A percentile compares a stretch with the other conserved stretches of the same genome.
These are phyloP conservation scores for Cercospora brassicicola DNA, from an alignment of 2,329 filamentous ascomycete genomes.

Conservation along the genomic window DNA sequence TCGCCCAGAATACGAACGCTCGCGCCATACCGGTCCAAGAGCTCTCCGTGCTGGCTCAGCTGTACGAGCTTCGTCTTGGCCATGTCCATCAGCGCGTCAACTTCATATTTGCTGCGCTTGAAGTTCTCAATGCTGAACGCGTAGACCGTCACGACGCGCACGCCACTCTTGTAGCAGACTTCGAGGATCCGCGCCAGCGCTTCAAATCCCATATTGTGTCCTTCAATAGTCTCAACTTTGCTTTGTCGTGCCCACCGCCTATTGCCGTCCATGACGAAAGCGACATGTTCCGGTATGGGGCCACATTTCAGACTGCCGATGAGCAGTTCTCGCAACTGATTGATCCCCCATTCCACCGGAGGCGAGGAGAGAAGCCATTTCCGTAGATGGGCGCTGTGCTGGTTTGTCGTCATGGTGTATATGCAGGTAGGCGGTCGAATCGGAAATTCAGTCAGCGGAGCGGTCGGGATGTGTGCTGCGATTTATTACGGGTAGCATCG, in stretches of 20 bases:
- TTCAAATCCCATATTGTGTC: conserved; percentile 93
- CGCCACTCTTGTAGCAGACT: conserved; percentile 95
- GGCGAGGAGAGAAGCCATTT: conserved; percentile 85
- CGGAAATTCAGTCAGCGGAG: background rate
- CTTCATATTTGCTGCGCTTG: conserved; percentile 93
- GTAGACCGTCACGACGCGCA: conserved; percentile 95
- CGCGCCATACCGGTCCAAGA: conserved; percentile 90
- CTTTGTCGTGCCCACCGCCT: conserved; percentile 85
- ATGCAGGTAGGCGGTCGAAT: background rate
- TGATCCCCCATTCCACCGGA: conserved; percentile 85
- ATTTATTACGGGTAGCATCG: background rate
- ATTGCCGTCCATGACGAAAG: conserved; percentile 99
- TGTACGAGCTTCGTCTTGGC: conserved; percentile 93
- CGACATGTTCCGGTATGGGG: conserved; percentile 88
- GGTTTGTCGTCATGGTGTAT: conserved; percentile 17
- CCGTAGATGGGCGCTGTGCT: conserved; percentile 60
- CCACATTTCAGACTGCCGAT: conserved; percentile 88
- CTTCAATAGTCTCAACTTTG: conserved; percentile 94
- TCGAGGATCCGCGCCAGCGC: conserved; percentile 92
- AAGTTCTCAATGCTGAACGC: conserved; percentile 99
- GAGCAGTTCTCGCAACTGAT: conserved; percentile 75
- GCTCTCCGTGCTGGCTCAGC: conserved; percentile 85
- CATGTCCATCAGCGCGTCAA: conserved; percentile 96
- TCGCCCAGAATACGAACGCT: conserved; percentile 83
- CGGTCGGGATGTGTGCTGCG: background rate